Percentiles rank a stretch among this genome's conserved stretches.
Evolutionary conservation across 2,329 filamentous ascomycete species (phyloP).

Genomic region (Sphaerulina vaccinii): DNA sequence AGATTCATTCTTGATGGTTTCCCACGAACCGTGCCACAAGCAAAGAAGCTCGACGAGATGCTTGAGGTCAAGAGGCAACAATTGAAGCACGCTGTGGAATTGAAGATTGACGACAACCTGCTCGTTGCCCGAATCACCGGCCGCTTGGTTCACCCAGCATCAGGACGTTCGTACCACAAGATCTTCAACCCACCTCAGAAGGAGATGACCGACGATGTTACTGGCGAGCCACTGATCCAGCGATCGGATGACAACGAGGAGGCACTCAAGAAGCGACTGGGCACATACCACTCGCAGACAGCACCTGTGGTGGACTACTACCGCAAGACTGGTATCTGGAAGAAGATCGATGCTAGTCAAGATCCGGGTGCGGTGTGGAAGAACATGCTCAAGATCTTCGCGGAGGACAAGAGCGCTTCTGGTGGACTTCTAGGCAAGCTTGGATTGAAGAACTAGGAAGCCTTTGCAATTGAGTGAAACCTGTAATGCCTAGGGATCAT

Average conservation of each 20-base stretch:
- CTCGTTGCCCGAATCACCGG: conserved; percentile 96
- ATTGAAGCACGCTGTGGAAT: conserved; percentile 92
- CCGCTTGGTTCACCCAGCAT: conserved; percentile 91
- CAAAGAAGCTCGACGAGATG: conserved; percentile 93
- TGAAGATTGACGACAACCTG: conserved; percentile 92
- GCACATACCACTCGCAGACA: conserved; percentile 93
- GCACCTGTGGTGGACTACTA: conserved; percentile 92
- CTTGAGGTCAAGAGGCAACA: conserved; percentile 73
- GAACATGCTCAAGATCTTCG: conserved; percentile 81
- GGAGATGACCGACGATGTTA: conserved; percentile 92
- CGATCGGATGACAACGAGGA: conserved; percentile 96
- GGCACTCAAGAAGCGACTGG: conserved; percentile 89
- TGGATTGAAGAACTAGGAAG: conserved; percentile 42
- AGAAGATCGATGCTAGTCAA: conserved; percentile 90
- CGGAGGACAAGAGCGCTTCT: conserved; percentile 44
- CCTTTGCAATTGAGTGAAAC: conserved; percentile 2
- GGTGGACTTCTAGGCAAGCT: conserved; percentile 54
- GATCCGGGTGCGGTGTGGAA: conserved; percentile 95
- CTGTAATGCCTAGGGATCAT: conserved; percentile 9
- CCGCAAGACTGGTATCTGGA: conserved; percentile 96
- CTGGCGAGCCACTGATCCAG: conserved; percentile 94
- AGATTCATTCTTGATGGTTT: conserved; percentile 99
- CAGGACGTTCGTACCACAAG: conserved; percentile 95
- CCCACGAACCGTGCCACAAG: conserved; percentile 93
- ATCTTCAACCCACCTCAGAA: conserved; percentile 98